Percentiles rank a stretch among this genome's conserved stretches.
phyloP scores from a whole-genome alignment of 1,284 basidiomycete species.

The Puccinia polysora region DNA sequence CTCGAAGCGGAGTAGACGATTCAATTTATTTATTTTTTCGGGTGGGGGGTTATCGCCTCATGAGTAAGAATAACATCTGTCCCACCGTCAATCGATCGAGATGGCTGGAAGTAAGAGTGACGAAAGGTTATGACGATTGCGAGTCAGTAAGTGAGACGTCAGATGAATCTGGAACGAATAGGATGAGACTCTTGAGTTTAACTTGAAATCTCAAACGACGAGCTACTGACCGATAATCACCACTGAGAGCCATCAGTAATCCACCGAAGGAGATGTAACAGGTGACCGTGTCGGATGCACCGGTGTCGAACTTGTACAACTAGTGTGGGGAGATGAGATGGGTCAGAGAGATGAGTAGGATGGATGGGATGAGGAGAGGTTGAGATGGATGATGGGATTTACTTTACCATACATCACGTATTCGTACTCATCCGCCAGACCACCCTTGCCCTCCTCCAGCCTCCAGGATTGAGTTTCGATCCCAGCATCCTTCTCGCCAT shows the following conservation, averaged over 20 bases:
- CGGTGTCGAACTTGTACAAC: slow-evolving; percentile 41
- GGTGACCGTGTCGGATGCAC: slow-evolving; percentile 55
- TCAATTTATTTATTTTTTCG: not conserved
- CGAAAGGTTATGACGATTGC: too few species aligned
- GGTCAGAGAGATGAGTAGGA: too few species aligned
- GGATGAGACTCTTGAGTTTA: not conserved
- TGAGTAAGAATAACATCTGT: slow-evolving; percentile 30
- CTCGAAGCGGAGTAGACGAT: too few species aligned
- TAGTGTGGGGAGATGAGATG: not conserved
- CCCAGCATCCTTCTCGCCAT: slow-evolving; percentile 58
- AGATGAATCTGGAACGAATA: not conserved
- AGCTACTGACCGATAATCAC: slow-evolving; percentile 64
- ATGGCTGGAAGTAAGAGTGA: slow-evolving; percentile 11
- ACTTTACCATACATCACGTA: slow-evolving; percentile 99
- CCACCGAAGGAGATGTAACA: slow-evolving; percentile 95
- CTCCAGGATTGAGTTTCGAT: slow-evolving; percentile 74
- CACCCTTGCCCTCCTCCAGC: slow-evolving; percentile 78
- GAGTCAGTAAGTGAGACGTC: too few species aligned
- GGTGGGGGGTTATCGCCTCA: slow-evolving; percentile 21
- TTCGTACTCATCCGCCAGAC: slow-evolving; percentile 91
- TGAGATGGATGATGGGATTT: slow-evolving; percentile 25
- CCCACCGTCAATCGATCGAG: slow-evolving; percentile 37
- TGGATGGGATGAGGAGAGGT: not conserved
- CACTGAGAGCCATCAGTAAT: slow-evolving; percentile 88
- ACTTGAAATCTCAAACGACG: not conserved